Evolutionary conservation across 306 rosid species (phyloP).

Genomic region (Vachellia pachyceras): DNA sequence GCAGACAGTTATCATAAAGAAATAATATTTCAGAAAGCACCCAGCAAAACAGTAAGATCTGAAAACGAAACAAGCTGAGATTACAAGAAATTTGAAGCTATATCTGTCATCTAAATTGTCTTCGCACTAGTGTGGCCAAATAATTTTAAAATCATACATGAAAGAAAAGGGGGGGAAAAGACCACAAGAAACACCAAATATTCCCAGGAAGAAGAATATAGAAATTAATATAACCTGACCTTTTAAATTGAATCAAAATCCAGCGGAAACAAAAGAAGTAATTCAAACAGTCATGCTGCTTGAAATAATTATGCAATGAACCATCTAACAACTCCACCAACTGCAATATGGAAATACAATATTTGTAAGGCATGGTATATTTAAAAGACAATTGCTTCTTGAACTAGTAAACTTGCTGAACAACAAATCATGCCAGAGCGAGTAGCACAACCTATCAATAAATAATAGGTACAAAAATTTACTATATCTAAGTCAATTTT

Average conservation of each 20-base stretch:
- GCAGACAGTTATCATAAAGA: conserved; percentile 3
- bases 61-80: neutral
- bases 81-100: neutral
- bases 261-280: conserved; percentile 99
- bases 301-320: conserved; percentile 88
- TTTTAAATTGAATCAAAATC: conserved; percentile 94
- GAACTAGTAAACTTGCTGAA: neutral
- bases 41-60: neutral
- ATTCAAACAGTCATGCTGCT: conserved; percentile 89
- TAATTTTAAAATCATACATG: conserved; percentile 11
- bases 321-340: conserved; percentile 93
- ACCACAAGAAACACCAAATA: neutral
- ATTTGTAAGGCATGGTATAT: conserved; percentile 29
- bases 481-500: neutral
- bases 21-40: neutral
- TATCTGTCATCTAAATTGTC: neutral
- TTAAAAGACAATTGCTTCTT: neutral
- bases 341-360: conserved; percentile 55
- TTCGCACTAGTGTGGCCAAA: conserved; percentile 13
- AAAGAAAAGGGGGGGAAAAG: neutral
- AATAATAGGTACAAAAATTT: neutral
- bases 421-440: neutral
- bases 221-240: conserved; percentile 58
- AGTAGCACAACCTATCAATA: neutral
- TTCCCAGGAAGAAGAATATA: neutral